Evolutionary conservation across 2,329 filamentous ascomycete species (phyloP).

Genomic region (Fusarium sp.): DNA sequence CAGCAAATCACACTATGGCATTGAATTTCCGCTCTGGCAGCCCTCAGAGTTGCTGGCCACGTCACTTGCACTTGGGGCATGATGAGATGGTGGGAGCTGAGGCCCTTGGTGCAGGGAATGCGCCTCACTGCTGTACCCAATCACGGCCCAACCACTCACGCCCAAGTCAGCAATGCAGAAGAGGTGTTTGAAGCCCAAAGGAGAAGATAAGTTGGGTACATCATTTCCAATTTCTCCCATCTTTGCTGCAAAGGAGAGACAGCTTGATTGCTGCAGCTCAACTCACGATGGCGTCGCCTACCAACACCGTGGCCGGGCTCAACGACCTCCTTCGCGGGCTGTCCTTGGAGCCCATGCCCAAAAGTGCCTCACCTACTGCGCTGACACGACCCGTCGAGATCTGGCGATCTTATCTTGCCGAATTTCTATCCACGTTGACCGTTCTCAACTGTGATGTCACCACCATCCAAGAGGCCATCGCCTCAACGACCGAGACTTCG

Average conservation of each 20-base stretch:
- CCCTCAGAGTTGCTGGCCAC: not conserved
- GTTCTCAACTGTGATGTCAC: constrained; percentile 17
- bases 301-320: constrained; percentile 9
- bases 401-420: constrained; percentile 15
- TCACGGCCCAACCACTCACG: not conserved
- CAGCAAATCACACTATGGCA: not conserved
- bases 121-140: not conserved
- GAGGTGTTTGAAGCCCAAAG: not conserved
- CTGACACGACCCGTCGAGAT: constrained; percentile 26
- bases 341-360: constrained; percentile 13
- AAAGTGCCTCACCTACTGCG: constrained; percentile 3
- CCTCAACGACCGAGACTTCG: constrained; percentile 18
- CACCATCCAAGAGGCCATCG: constrained; percentile 23
- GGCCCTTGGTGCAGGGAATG: not conserved
- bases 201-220: not conserved
- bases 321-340: constrained; percentile 10
- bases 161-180: not conserved
- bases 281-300: constrained; percentile 3
- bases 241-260: not conserved
- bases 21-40: not conserved
- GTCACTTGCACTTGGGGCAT: not conserved
- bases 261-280: not conserved
- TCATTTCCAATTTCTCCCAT: not conserved
- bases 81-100: not conserved
- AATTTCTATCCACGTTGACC: constrained; percentile 1